Conservation (phyloP, 1,284 basidiomycete species). For the Leccinum griseonigrum region DNA sequence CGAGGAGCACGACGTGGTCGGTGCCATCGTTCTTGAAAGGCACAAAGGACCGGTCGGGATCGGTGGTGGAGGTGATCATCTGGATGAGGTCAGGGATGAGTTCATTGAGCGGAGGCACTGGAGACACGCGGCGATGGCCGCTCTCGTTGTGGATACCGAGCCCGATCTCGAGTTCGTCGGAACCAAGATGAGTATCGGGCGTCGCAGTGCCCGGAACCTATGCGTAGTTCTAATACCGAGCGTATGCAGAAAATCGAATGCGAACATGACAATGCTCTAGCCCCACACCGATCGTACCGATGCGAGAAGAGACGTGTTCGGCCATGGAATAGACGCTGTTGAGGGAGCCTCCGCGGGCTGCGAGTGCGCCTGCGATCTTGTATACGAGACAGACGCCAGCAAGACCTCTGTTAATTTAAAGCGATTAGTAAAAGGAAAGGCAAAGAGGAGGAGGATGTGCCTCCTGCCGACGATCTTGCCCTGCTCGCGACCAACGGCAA, state of each 20-base stretch:
- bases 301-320: constrained; percentile 60
- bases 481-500: constrained; percentile 79
- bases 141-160: constrained; percentile 94
- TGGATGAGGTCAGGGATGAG: constrained; percentile 74
- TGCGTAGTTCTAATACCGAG: not conserved
- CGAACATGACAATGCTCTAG: constrained; percentile 88
- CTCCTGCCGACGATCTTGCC: constrained; percentile 81
- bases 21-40: constrained; percentile 70
- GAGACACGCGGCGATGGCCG: constrained; percentile 71
- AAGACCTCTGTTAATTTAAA: constrained; percentile 55
- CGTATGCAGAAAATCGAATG: not conserved
- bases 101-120: constrained; percentile 64
- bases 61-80: constrained; percentile 70
- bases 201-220: constrained; percentile 79
- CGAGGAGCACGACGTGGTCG: too few relatives aligned
- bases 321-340: constrained; percentile 73
- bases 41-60: constrained; percentile 84
- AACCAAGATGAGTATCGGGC: constrained; percentile 55
- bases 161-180: constrained; percentile 83
- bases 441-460: constrained; percentile 37
- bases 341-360: constrained; percentile 69
- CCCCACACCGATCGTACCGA: constrained; percentile 88
- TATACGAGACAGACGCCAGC: constrained; percentile 91
- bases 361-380: constrained; percentile 87
- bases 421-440: not conserved